Evolutionary conservation across 257 asterid species (phyloP).

Genomic region (Coffea eugenioides): DNA sequence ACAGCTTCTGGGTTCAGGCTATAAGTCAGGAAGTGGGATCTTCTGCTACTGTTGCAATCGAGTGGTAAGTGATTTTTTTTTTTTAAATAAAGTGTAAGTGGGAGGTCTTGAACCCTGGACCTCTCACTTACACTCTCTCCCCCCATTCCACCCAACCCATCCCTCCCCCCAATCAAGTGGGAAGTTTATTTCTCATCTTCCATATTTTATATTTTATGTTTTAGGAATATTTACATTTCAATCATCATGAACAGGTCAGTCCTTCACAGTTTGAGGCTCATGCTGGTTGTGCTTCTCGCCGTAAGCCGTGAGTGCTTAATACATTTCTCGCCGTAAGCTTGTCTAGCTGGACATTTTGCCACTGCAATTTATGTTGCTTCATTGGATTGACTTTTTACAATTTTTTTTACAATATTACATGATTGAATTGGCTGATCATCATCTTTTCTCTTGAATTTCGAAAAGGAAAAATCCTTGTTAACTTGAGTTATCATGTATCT

Average conservation of each 20-base stretch:
- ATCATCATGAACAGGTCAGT: conserved; percentile 61
- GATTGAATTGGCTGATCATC: neutral
- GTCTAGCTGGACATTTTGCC: neutral
- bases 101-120: too few relatives aligned
- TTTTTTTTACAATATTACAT: neutral
- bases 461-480: neutral
- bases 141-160: too few relatives aligned
- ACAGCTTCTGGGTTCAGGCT: conserved; percentile 66
- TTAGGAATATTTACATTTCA: conserved; percentile 23
- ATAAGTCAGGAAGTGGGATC: conserved; percentile 64
- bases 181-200: conserved; percentile 18
- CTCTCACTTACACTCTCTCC: too few relatives aligned
- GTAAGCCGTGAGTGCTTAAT: conserved; percentile 75
- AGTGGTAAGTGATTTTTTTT: conserved; percentile 44
- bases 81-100: too few relatives aligned
- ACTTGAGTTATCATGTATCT: conserved; percentile 6
- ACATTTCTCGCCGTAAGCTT: conserved; percentile 59
- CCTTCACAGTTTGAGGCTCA: conserved; percentile 92
- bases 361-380: neutral
- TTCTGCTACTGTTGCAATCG: conserved; percentile 59
- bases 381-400: neutral
- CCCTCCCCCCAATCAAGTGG: conserved; percentile 42
- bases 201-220: neutral
- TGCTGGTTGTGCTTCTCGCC: conserved; percentile 88
- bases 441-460: neutral